Evolutionary conservation across 2,329 filamentous ascomycete species (phyloP).

Genomic region (Trichoderma sp.): DNA sequence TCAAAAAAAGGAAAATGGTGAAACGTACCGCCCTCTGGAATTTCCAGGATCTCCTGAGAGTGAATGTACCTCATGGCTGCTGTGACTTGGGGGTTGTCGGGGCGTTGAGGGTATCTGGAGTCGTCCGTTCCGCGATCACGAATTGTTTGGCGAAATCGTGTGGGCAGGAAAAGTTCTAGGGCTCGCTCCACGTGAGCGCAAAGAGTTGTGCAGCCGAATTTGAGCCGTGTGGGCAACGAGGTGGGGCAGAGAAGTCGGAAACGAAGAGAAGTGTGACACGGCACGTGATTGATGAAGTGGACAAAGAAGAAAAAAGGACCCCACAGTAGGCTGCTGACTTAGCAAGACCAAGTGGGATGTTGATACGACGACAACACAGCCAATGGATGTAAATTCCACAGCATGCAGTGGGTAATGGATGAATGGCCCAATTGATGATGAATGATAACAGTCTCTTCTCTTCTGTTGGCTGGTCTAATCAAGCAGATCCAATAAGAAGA

Average conservation of each 20-base stretch:
- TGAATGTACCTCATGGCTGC: slow-evolving; percentile 99
- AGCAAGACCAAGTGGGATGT: background rate
- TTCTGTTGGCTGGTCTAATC: background rate
- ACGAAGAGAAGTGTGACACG: slow-evolving; percentile 13
- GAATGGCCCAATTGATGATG: background rate
- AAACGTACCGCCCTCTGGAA: slow-evolving; percentile 93
- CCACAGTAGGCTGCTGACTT: background rate
- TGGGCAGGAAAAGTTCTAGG: slow-evolving; percentile 48
- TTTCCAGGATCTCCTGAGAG: slow-evolving; percentile 90
- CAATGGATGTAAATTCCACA: background rate
- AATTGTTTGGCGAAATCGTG: slow-evolving; percentile 42
- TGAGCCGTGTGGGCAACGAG: slow-evolving; percentile 24
- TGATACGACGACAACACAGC: background rate
- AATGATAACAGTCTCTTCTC: background rate
- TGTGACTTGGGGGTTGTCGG: slow-evolving; percentile 46
- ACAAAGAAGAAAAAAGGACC: background rate
- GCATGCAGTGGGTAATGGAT: background rate
- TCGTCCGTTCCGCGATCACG: slow-evolving; percentile 37
- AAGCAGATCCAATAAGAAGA: background rate
- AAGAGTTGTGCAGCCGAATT: slow-evolving; percentile 26
- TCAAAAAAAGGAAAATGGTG: slow-evolving; percentile 23
- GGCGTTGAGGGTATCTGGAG: slow-evolving; percentile 41
- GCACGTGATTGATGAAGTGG: slow-evolving; percentile 11
- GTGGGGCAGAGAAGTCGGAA: background rate
- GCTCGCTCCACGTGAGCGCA: slow-evolving; percentile 42